These are phyloP conservation scores for Camptophora hylomeconis DNA, from an alignment of 2,329 filamentous ascomycete species.

Conservation along the genomic window DNA sequence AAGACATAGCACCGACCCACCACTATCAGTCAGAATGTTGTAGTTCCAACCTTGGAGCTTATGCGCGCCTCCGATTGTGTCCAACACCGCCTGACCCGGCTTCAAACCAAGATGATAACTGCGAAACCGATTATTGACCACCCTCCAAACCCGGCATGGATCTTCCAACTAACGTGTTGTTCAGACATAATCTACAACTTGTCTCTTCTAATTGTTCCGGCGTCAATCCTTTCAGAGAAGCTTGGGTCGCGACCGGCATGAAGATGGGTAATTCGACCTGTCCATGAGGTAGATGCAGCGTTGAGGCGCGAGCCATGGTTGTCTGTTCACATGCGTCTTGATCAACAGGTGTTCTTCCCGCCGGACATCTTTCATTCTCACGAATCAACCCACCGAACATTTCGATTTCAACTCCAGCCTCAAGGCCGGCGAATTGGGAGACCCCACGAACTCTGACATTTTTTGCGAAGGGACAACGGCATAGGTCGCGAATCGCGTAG, in stretches of 20 bases:
- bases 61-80: conserved; percentile 82
- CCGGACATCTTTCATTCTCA: no score
- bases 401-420: conserved; percentile 65
- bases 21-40: conserved; percentile 72
- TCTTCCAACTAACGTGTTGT: conserved; percentile 53
- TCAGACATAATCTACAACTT: conserved; percentile 79
- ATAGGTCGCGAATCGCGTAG: no score
- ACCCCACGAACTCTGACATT: conserved; percentile 9
- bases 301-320: conserved; percentile 83
- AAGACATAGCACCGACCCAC: conserved; percentile 27
- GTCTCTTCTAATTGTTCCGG: conserved; percentile 84
- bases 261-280: conserved; percentile 83
- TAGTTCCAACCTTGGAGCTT: conserved; percentile 89
- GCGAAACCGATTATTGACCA: background rate
- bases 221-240: conserved; percentile 85
- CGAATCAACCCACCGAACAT: conserved; percentile 67
- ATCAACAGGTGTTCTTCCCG: background rate
- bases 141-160: background rate
- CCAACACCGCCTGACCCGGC: conserved; percentile 79
- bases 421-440: conserved; percentile 42
- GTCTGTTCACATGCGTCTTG: no score
- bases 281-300: conserved; percentile 80
- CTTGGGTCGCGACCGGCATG: conserved; percentile 97
- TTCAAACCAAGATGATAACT: conserved; percentile 83
- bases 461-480: conserved; percentile 9